Percentiles rank a stretch among this genome's conserved stretches.
Evolutionary conservation across 2,329 filamentous ascomycete species (phyloP).

Genomic region (Talaromyces sp.): DNA sequence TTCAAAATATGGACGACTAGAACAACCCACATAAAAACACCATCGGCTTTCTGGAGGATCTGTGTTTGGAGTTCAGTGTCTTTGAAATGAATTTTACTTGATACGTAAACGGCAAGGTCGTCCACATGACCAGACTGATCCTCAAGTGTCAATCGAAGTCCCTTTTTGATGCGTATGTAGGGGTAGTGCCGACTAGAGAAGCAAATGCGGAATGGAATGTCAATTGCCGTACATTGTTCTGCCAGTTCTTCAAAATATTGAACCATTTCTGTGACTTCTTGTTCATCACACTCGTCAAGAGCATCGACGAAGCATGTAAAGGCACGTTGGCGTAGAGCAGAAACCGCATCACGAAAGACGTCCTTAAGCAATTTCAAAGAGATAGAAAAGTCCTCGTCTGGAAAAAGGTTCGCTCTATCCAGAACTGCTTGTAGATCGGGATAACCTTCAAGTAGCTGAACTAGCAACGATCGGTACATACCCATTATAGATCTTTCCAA

Average conservation of each 20-base stretch:
- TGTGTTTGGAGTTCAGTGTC: constrained; percentile 24
- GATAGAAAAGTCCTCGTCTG: constrained; percentile 2
- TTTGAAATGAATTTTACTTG: constrained; percentile 9
- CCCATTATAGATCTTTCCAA: constrained; percentile 28
- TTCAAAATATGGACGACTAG: constrained; percentile 52
- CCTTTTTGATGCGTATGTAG: constrained; percentile 36
- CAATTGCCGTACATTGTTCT: constrained; percentile 11
- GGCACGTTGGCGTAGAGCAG: constrained; percentile 9
- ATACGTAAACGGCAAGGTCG: constrained; percentile 30
- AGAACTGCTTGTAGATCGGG: constrained; percentile 23
- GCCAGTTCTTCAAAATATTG: constrained; percentile 39
- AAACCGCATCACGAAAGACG: constrained; percentile 18
- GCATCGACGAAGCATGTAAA: constrained; percentile 49
- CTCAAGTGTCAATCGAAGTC: constrained; percentile 42
- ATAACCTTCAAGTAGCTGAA: constrained; percentile 27
- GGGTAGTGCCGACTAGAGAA: constrained; percentile 52
- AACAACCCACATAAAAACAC: constrained; percentile 53
- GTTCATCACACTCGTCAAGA: constrained; percentile 50
- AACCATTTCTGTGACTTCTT: constrained; percentile 42
- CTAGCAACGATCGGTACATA: constrained; percentile 30
- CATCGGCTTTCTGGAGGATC: constrained; percentile 41
- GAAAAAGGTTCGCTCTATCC: constrained; percentile 9
- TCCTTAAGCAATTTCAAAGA: constrained; percentile 21
- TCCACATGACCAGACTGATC: constrained; percentile 40
- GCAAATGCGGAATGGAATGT: constrained; percentile 33